Evolutionary conservation across 1,139 yeast genomes (phyloP), one percentile per base, ranked within the genome.

Genomic region (Sugiyamaella japonica): DNA sequence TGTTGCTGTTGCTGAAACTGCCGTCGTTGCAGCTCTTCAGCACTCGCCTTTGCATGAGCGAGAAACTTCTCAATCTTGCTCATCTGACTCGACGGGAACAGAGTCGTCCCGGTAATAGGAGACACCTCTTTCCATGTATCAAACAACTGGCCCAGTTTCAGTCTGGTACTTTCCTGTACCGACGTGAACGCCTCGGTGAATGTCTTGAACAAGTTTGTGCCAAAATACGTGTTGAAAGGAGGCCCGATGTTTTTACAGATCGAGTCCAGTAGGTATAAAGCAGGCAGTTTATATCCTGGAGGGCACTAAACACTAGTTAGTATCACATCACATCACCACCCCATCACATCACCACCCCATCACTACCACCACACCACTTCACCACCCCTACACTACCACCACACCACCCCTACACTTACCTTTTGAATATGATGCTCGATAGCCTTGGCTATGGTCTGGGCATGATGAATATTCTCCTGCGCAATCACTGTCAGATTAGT

Each of bases 171-270:
- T 63, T 89, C 96, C 64, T 84, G 85, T 40, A 88, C 93, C 56
- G 86, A 73, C 31, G 89, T 80, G 67, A 89, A 95, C 1, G 91
- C 85, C 59, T 83, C 85, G 25, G 89, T 83, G 70, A 86, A 93
- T 2, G 88, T 74, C 62, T 77, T 81, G 72, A 78, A 85, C 42
- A 89, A 74, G 51, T 84, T 85, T 73, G 80, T 65, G 5, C 90
- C 86, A 67, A 91, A 83, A 57, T 86, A 72, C 9, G 83, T 77
- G 36, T 90, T 88, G 68, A 91, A 93, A 1, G 98, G 97, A 58
- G 84, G 80, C 6, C 97, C 97, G 20, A 89, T 85, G 63, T 85
- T 88, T 71, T 93, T 93, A 71, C 95, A 87, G 47, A 93, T 86
- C n/a, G 97, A 90, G 70, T 93, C 99, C 55, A 93, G 73, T 49